These are phyloP conservation scores for Scedosporium dehoogii DNA, from an alignment of 2,329 filamentous ascomycete genomes.

Conservation along the genomic window DNA sequence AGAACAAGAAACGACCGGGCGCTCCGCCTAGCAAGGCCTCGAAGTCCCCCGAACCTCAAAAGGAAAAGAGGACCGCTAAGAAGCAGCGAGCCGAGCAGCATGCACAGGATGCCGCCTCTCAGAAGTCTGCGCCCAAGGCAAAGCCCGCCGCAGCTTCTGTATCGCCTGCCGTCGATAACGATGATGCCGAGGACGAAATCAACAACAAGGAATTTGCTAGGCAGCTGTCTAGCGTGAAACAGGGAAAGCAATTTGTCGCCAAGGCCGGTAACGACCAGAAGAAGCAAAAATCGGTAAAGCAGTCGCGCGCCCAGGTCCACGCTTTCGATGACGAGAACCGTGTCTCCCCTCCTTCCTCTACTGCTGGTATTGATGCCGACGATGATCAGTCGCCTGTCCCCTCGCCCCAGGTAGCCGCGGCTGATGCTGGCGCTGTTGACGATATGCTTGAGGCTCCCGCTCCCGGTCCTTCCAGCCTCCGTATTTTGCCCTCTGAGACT, in stretches of 20 bases:
- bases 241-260: constrained; percentile 51
- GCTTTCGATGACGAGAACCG: constrained; percentile 32
- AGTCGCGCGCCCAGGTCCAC: constrained; percentile 46
- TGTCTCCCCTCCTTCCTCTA: constrained; percentile 56
- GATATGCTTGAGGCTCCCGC: constrained; percentile 80
- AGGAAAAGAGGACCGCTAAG: constrained; percentile 31
- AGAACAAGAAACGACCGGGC: constrained; percentile 19
- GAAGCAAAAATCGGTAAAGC: constrained; percentile 60
- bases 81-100: constrained; percentile 31
- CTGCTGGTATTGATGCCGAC: constrained; percentile 65
- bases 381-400: constrained; percentile 65
- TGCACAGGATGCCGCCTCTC: constrained; percentile 2
- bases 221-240: constrained; percentile 60
- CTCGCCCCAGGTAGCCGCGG: constrained; percentile 52
- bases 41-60: constrained; percentile 24
- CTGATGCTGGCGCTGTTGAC: constrained; percentile 59
- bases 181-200: constrained; percentile 34
- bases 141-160: not conserved
- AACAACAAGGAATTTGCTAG: constrained; percentile 69
- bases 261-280: constrained; percentile 50
- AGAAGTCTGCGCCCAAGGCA: not conserved
- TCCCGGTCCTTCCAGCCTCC: constrained; percentile 63
- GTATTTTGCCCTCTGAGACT: constrained; percentile 53
- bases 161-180: constrained; percentile 14
- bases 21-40: constrained; percentile 17